Evolutionary conservation across 345 rosid species (phyloP).

Genomic region (Cardamine resedifolia): DNA sequence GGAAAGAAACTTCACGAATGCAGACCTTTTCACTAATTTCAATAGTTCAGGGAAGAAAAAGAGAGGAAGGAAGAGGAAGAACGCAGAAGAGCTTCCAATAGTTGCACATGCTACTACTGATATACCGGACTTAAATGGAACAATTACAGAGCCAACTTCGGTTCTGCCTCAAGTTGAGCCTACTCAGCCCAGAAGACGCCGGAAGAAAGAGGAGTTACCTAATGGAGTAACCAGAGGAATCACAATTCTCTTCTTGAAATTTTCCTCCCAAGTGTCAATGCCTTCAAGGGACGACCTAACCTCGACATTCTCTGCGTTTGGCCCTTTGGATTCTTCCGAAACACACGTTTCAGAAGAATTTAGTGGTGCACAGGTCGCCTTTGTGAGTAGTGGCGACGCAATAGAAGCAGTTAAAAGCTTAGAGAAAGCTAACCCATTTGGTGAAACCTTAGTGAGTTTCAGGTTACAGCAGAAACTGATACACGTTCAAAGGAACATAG

Average conservation of each 20-base stretch:
- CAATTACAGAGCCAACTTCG: conserved; percentile 34
- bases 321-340: conserved; percentile 63
- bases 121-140: conserved; percentile 71
- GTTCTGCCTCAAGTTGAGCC: conserved; percentile 38
- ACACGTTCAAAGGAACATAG: conserved; percentile 23
- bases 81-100: conserved; percentile 28
- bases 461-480: conserved; percentile 45
- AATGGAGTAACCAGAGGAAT: conserved; percentile 49
- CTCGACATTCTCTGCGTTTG: conserved; percentile 59
- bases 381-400: conserved; percentile 54
- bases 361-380: conserved; percentile 55
- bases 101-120: conserved; percentile 26
- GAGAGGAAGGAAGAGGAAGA: conserved; percentile 57
- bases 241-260: conserved; percentile 63
- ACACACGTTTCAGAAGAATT: conserved; percentile 48
- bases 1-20: conserved; percentile 29
- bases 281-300: conserved; percentile 67
- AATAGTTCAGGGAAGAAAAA: conserved; percentile 37
- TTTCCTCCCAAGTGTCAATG: conserved; percentile 52
- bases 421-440: conserved; percentile 57
- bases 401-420: conserved; percentile 59
- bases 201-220: conserved; percentile 44
- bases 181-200: conserved; percentile 43
- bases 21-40: conserved; percentile 32
- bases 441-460: conserved; percentile 47